A percentile compares a stretch with the other conserved stretches of the same genome.
Evolutionary conservation across 176 grass and related monocot species (phyloP).

Genomic region (Triticum timopheevii): DNA sequence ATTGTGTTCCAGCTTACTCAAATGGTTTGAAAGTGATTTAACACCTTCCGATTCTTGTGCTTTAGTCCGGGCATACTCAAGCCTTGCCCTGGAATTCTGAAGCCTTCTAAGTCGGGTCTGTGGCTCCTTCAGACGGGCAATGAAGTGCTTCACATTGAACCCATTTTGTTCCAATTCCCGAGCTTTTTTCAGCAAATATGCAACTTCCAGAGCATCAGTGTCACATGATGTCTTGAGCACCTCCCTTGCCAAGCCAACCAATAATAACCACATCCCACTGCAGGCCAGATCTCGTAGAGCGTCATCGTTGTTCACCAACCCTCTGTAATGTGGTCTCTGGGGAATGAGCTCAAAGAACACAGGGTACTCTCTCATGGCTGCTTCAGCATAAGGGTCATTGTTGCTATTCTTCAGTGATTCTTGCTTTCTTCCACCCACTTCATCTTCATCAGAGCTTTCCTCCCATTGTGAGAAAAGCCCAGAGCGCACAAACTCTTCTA

Average conservation of each 20-base stretch:
- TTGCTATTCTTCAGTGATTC: not conserved
- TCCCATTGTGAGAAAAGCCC: constrained; percentile 55
- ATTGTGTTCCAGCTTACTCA: constrained; percentile 50
- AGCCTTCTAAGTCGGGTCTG: constrained; percentile 43
- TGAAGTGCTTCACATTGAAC: constrained; percentile 57
- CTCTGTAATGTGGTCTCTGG: constrained; percentile 67
- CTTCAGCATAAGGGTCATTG: constrained; percentile 46
- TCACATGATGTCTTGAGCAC: constrained; percentile 55
- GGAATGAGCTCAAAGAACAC: constrained; percentile 60
- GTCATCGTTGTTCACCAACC: constrained; percentile 26
- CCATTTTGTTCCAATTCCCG: constrained; percentile 39
- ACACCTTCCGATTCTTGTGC: constrained; percentile 37
- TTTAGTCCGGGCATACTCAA: constrained; percentile 47
- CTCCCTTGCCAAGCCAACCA: constrained; percentile 48
- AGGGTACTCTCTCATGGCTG: constrained; percentile 53
- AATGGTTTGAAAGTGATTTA: constrained; percentile 40
- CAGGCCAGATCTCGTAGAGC: constrained; percentile 38
- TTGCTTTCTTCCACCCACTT: constrained; percentile 29
- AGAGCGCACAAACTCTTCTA: constrained; percentile 51
- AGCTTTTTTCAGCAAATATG: constrained; percentile 43
- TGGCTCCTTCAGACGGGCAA: constrained; percentile 65
- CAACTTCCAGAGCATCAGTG: constrained; percentile 37
- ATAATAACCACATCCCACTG: constrained; percentile 50
- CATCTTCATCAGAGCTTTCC: constrained; percentile 46
- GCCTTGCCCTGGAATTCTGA: constrained; percentile 40